Conservation (phyloP, 2,329 filamentous ascomycete genomes). For the Xylogone sp. region DNA sequence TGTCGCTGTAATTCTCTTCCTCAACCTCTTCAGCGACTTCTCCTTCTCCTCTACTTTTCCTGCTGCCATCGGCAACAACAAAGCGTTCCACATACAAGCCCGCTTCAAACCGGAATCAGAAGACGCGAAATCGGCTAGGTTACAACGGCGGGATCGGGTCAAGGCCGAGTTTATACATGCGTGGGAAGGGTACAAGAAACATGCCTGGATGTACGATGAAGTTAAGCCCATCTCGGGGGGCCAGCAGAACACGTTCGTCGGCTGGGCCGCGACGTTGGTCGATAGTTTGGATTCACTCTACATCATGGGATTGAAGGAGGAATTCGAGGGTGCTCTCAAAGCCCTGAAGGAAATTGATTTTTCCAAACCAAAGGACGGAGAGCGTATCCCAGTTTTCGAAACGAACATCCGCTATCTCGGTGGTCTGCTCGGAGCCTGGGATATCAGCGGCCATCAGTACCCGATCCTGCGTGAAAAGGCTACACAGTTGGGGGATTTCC, state of each 20-base stretch:
- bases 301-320: conserved; percentile 74
- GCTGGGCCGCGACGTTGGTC: conserved; percentile 82
- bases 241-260: conserved; percentile 76
- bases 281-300: conserved; percentile 78
- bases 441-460: conserved; percentile 6
- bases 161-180: conserved; percentile 16
- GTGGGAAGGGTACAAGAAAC: conserved; percentile 75
- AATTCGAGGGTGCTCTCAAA: conserved; percentile 72
- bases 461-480: conserved; percentile 56
- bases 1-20: not conserved
- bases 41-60: too few species aligned
- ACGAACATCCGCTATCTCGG: conserved; percentile 18
- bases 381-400: conserved; percentile 16
- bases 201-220: conserved; percentile 84
- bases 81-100: conserved; percentile 3
- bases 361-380: conserved; percentile 7
- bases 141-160: conserved; percentile 10
- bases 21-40: not conserved
- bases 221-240: conserved; percentile 65
- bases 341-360: conserved; percentile 48
- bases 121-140: conserved; percentile 1
- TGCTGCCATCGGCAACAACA: too few species aligned
- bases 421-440: conserved; percentile 14
- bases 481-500: conserved; percentile 61
- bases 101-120: conserved; percentile 4